phyloP scores from a whole-genome alignment of 2,329 filamentous ascomycete species.

The Verticillium klebahnii region DNA sequence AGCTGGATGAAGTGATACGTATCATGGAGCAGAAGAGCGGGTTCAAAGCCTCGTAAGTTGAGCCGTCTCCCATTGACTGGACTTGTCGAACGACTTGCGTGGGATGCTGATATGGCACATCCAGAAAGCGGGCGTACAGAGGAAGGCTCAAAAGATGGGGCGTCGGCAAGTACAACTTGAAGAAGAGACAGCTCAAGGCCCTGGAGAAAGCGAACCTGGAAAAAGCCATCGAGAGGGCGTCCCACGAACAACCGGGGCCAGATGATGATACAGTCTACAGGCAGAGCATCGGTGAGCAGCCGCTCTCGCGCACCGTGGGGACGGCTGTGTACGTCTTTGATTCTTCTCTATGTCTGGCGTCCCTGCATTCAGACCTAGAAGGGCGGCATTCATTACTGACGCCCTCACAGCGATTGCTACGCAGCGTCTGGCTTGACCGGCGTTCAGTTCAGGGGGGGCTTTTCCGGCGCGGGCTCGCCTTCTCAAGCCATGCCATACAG shows the following conservation, averaged over 20 bases:
- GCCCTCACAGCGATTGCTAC: no score
- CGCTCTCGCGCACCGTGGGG: no score
- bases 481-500: background rate
- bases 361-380: no score
- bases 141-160: conserved; percentile 42
- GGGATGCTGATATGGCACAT: conserved; percentile 8
- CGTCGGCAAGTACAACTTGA: conserved; percentile 42
- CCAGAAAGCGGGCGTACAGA: conserved; percentile 40
- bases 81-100: background rate
- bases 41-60: conserved; percentile 38
- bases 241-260: no score
- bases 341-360: no score
- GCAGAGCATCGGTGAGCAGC: no score
- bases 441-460: no score
- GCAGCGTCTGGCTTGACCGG: no score
- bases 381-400: no score
- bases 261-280: no score
- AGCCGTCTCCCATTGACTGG: conserved; percentile 5
- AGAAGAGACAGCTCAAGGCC: conserved; percentile 22
- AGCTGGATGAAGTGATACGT: conserved; percentile 33
- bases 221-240: background rate
- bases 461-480: no score
- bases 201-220: conserved; percentile 25
- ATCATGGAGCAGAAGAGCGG: conserved; percentile 33
- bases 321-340: no score